Evolutionary conservation across 441 rosid genomes (phyloP), one percentile per base, ranked within the genome.

Genomic region (Mallotus repandus): DNA sequence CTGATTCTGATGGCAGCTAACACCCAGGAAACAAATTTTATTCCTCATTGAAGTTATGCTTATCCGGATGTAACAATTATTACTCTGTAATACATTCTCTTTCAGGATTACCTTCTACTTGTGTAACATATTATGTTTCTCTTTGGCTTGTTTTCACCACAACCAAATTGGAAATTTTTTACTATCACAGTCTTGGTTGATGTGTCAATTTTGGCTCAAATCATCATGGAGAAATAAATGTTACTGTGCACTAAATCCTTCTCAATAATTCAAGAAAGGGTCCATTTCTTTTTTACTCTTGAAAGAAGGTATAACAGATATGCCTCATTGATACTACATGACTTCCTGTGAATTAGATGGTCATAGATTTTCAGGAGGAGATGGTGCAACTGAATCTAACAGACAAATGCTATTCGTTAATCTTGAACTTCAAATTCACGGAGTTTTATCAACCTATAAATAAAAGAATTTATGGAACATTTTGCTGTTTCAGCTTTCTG

Each of bases 1-100:
- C 38, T 60, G 70, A 68, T 71, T 25, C 29, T 25, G 29, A 25
- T 25, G 57, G 53, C 8, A 54, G 52, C 46, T 53, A 41, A 7
- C 63, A 22, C 32, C 22, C 53, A 25, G 64, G 68, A 80, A 75
- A 29, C 54, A 70, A 70, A 53, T 38, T 46, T 78, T 63, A 66
- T 43, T 43, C 54, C 29, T 25, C 29, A 25, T 25, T 25, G 29
- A 25, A 52, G 35, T 41, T 53, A 45, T 57, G 25, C 15, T 38
- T 18, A 12, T 61, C 67, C 25, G 11, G 43, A 21, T 67, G 63
- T 46, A 53, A 69, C 54, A 58, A 64, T 18, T 19, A 61, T 25
- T 13, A 32, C 46, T 32, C 32, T 50, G 32, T 55, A 25, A 54
- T 59, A 52, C 43, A 55, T 59, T 35, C 21, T 68, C 29, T 8